Base-by-base conservation (phyloP, 1,284 basidiomycete genomes). In the Cutaneotrichosporon cyanovorans region DNA sequence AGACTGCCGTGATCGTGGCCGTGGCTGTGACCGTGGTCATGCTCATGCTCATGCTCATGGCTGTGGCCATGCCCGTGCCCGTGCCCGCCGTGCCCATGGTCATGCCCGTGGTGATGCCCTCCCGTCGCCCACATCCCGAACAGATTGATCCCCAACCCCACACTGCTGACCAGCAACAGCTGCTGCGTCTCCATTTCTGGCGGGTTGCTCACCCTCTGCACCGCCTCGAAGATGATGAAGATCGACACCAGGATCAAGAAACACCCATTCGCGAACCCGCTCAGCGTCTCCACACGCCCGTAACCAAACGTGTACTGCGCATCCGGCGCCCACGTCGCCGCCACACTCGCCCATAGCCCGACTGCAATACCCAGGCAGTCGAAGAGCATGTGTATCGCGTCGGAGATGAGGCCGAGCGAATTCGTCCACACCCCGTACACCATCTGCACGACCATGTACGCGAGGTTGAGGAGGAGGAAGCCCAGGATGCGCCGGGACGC, bases 61-160 rank as follows among this genome's bases (percentile, higher is more conserved):
- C 34, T 25, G 37, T 50, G 44, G 20, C 36, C 38, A 72, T 87
- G 84, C 14, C 43, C 54, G 42, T 66, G 62, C 65, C 87, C 83
- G 62, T 86, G 84, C 63, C 16, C 45, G 7, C 44, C 45, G 46
- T 61, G 58, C 3, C 51, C 55, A 49, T 72, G 69, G 18, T 52
- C 52, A 37, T 64, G 64, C 12, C 61, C 48, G 68, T 90, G 87
- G 66, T 88, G 86, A 69, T 91, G 88, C 2, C 88, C 88, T 7
- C 95, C 95, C 76, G 95, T 99, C 1, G 95, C 95, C 71, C 92
- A 91, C 92, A 99, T 96, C 25, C 95, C 95, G 61, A 97, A 97
- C 23, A 99, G 71, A 68, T 99, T 99, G 48, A 99, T 92, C 1
- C 76, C 86, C 10, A 99, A 74, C 2, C 95, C 95, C 31, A 96